Base-by-base conservation (phyloP, 2,329 filamentous ascomycete genomes). In the Fusarium multiceps region DNA sequence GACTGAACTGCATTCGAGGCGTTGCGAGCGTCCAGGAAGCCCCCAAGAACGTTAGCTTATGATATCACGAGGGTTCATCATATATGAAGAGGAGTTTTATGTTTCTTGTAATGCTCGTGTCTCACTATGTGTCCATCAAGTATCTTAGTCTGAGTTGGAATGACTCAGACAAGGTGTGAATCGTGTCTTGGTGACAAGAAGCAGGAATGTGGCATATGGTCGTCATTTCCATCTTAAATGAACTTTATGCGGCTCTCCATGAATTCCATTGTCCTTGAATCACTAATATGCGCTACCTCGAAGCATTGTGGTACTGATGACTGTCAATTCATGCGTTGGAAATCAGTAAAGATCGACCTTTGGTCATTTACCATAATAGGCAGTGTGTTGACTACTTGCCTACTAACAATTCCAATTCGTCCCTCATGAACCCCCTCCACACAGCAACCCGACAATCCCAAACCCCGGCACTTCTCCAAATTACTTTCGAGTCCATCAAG, bases 1-100 rank as follows among this genome's bases (percentile, higher is more conserved):
- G 66, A 72, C 72, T 77, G 47, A 56, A 75, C 73, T 77, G 75
- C 74, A 78, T 76, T 77, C 75, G 65, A 74, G 74, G 66, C 68
- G 73, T 75, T 73, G 59, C 61, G 67, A 69, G 60, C 68, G 62
- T 61, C 64, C 50, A 62, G 62, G 55, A 73, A 66, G 63, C 30
- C 51, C 59, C 64, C 51, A 54, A 58, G 59, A 69, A 62, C 64
- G 55, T 72, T 65, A 66, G 63, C 43, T 61, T 66, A 74, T 73
- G 72, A 73, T 72, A 71, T 74, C 65, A 73, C 66, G 63, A 72
- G 65, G 59, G 41, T 63, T 63, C 61, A 59, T 72, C 65, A 68
- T 37, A 37, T 37, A 37, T 64, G 71, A 71, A 66, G 70, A 72
- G 72, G 72, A 69, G 67, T 72, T 71, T 59, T 47, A 61, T 71